phyloP scores from a whole-genome alignment of 2,329 filamentous ascomycete species.

The Pseudogymnoascus sp. region DNA sequence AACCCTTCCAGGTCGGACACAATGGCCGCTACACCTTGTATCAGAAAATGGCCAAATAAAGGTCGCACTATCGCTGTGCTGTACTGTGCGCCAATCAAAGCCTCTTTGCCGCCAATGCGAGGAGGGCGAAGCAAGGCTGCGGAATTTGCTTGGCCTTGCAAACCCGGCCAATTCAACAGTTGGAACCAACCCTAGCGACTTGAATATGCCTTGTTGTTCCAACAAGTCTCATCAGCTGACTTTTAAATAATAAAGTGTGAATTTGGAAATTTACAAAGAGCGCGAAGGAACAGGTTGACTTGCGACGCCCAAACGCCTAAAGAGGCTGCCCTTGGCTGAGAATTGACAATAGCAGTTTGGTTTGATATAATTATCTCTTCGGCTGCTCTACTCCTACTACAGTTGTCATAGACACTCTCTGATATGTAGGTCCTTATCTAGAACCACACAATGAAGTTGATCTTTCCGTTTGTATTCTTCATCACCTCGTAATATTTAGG shows the following conservation, averaged over 20 bases:
- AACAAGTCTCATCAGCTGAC: too few relatives aligned
- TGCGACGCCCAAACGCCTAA: background rate
- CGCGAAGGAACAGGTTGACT: too few relatives aligned
- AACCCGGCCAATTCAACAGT: background rate
- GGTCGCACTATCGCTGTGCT: background rate
- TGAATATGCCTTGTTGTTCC: background rate
- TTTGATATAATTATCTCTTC: background rate
- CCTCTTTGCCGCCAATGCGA: background rate
- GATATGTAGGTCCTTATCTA: background rate
- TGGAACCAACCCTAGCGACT: background rate
- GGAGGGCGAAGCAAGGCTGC: background rate
- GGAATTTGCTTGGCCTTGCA: background rate
- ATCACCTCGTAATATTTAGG: constrained; percentile 7
- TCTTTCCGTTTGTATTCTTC: background rate
- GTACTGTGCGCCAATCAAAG: background rate
- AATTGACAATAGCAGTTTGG: background rate
- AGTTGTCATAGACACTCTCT: background rate
- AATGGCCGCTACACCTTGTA: background rate
- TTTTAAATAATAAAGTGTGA: background rate
- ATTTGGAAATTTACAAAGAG: background rate
- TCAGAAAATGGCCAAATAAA: background rate
- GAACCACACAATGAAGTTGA: background rate
- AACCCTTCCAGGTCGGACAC: background rate
- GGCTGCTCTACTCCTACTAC: background rate
- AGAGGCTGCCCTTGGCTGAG: background rate